These are phyloP conservation scores for Sparassis latifolia DNA, from an alignment of 1,284 basidiomycete genomes.

Conservation along the genomic window DNA sequence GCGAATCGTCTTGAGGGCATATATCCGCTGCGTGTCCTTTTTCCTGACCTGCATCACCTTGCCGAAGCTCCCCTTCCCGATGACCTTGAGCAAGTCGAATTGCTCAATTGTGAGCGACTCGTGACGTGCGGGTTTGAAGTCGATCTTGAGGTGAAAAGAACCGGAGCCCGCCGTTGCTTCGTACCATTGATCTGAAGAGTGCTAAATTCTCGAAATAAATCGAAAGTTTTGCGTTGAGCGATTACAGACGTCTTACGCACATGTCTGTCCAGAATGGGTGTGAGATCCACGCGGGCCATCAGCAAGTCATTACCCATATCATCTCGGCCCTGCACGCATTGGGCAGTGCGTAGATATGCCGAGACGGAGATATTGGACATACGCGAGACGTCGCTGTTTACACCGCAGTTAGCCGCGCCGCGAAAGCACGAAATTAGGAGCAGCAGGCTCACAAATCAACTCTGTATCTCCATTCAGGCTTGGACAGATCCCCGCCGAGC, in stretches of 20 bases:
- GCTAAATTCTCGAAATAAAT: constrained; percentile 31
- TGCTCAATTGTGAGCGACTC: constrained; percentile 89
- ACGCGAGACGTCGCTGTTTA: constrained; percentile 73
- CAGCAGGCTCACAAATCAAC: constrained; percentile 79
- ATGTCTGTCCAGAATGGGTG: constrained; percentile 78
- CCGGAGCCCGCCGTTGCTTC: constrained; percentile 78
- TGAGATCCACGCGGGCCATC: constrained; percentile 87
- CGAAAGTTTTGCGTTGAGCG: background rate
- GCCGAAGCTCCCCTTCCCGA: constrained; percentile 97
- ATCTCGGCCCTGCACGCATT: constrained; percentile 58
- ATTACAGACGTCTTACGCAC: constrained; percentile 33
- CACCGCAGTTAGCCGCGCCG: constrained; percentile 7
- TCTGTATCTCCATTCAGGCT: constrained; percentile 92
- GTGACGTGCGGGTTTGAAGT: constrained; percentile 83
- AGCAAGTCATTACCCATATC: constrained; percentile 93
- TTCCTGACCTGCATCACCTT: constrained; percentile 99
- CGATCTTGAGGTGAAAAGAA: constrained; percentile 93
- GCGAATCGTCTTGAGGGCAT: constrained; percentile 97
- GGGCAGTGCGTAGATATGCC: constrained; percentile 79
- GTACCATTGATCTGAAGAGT: constrained; percentile 86
- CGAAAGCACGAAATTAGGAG: background rate
- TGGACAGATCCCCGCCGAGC: constrained; percentile 80
- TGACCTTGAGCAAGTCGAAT: constrained; percentile 96
- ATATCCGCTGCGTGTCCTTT: constrained; percentile 96
- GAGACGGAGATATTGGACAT: constrained; percentile 88